Evolutionary conservation across 2,329 filamentous ascomycete species (phyloP).

Genomic region (Cephalotrichum gorgonifer): DNA sequence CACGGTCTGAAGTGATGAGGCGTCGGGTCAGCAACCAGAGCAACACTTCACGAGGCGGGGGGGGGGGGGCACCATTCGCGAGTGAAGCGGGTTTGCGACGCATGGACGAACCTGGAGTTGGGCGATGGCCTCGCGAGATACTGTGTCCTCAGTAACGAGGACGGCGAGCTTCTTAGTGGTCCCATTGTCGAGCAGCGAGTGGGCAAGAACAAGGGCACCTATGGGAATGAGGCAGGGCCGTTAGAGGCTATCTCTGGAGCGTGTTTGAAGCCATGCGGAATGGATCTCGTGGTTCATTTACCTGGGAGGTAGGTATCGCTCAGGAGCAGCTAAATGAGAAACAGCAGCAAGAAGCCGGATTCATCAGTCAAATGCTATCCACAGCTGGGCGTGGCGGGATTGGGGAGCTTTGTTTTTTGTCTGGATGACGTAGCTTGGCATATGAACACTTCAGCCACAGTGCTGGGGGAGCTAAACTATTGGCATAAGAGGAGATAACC

Average conservation of each 20-base stretch:
- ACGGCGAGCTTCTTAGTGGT: conserved; percentile 78
- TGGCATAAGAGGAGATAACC: neutral
- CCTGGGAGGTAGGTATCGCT: conserved; percentile 90
- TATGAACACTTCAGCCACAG: neutral
- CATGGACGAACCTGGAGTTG: conserved; percentile 64
- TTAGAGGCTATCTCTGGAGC: neutral
- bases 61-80: neutral
- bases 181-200: conserved; percentile 86
- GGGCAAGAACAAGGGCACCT: conserved; percentile 89
- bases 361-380: neutral
- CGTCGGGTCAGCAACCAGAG: neutral
- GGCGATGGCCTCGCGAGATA: conserved; percentile 64
- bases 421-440: neutral
- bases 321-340: conserved; percentile 62
- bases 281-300: conserved; percentile 26
- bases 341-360: conserved; percentile 12
- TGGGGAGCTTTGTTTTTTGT: neutral
- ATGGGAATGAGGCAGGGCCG: neutral
- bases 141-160: conserved; percentile 69
- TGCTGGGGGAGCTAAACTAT: neutral
- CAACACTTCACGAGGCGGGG: neutral
- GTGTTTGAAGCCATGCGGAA: neutral
- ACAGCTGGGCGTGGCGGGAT: neutral
- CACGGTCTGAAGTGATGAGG: conserved; percentile 46
- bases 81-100: no score